Base-by-base conservation (phyloP, 179 eudicot species). In the Beta corolliflora region DNA sequence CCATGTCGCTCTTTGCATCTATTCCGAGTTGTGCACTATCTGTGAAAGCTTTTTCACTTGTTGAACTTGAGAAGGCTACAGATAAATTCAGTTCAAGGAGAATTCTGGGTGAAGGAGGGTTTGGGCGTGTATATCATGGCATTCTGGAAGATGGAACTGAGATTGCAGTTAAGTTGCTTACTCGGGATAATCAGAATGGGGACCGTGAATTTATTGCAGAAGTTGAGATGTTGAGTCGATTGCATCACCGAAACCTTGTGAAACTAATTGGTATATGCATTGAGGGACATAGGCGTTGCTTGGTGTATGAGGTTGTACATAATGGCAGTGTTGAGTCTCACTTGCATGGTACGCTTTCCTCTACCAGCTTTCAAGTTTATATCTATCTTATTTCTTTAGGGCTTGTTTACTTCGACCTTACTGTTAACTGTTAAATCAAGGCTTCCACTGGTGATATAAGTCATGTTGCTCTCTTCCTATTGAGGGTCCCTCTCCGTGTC, bases 241-340 rank as follows among this genome's bases (percentile, higher is more conserved):
- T 95, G 89, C 99, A 95, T 86, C 99, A 95, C 83, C 91, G 99
- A 41, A 95, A 95, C 86, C 92, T 95, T 76, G 98, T 95, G 84
- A 95, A 95, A 82, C 85, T 95, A 48, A 91, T 92, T 79, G 99
- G 99, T 55, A 95, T 95, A 84, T 95, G 99, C 85, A 86, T 89
- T 81, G 94, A 95, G 89, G 90, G 90, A 29, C 93, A 83, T 64
- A 86, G 84, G 63, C 97, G 99, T 55, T 94, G 99, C 88, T 88
- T 95, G 91, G 92, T 95, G 55, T 95, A 95, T 87, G 99, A 95
- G 84, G 85, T 95, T 72, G 94, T 95, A 79, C 88, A 86, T 81
- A 95, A 94, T 83, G 99, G 99, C 87, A 95, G 97, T 83, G 96
- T 95, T 56, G 99, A 94, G 87, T 95, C 99, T 64, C 98, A 95